phyloP scores from a whole-genome alignment of 345 rosid species.

The Rubroshorea leprosula region DNA sequence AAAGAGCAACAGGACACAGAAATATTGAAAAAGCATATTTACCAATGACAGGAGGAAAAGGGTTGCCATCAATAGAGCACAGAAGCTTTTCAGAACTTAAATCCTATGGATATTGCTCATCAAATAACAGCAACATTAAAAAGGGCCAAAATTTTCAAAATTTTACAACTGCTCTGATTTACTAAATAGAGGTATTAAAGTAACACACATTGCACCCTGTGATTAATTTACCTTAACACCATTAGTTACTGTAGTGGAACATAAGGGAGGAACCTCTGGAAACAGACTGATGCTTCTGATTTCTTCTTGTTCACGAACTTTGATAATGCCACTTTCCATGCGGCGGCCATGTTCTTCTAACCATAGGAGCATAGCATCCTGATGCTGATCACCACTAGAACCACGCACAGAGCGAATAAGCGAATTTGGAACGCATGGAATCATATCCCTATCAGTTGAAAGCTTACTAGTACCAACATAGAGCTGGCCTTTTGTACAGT shows the following conservation, averaged over 20 bases:
- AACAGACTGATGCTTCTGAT: conserved; percentile 51
- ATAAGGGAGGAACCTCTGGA: conserved; percentile 70
- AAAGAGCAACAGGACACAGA: too few species aligned
- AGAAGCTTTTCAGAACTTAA: neutral
- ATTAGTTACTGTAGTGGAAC: conserved; percentile 67
- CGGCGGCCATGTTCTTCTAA: conserved; percentile 76
- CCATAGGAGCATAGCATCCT: conserved; percentile 88
- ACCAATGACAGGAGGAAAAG: neutral
- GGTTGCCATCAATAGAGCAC: neutral
- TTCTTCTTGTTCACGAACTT: conserved; percentile 31
- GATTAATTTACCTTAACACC: conserved; percentile 59
- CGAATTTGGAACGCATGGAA: conserved; percentile 72
- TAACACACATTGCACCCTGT: neutral
- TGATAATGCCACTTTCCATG: conserved; percentile 53
- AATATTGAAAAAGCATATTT: neutral
- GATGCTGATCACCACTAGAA: conserved; percentile 35
- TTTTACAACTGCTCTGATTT: neutral
- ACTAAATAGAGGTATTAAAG: neutral
- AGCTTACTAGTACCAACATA: conserved; percentile 52
- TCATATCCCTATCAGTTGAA: conserved; percentile 41
- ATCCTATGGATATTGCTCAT: neutral
- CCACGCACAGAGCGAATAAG: conserved; percentile 51
- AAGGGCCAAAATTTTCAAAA: neutral
- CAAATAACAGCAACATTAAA: neutral
- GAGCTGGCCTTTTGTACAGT: conserved; percentile 68